Base-by-base conservation (phyloP, 306 rosid genomes). In the Arachis stenosperma region DNA sequence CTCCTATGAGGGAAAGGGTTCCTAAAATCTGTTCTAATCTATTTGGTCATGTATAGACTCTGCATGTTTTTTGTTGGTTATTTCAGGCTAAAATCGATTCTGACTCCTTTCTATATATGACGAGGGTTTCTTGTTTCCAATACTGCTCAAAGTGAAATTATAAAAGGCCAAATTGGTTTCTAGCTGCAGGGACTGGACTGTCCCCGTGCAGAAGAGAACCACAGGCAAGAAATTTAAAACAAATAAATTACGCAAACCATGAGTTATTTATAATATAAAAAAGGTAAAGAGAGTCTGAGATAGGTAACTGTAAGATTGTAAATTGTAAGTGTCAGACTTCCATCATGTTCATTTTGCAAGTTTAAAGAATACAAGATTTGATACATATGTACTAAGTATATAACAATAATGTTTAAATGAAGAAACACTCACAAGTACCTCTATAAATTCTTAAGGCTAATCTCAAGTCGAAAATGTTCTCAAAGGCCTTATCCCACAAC, bases 281-380 rank as follows among this genome's bases (percentile, higher is more conserved):
- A 8, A 33, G 14, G 14, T 1, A 46, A 10, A n/a, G 1, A 33
- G 37, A 60, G 5, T 48, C 57, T 12, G 64, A 6, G 40, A 1
- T 57, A 27, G 15, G 42, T 56, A 76, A 36, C 73, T 42, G 53
- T 70, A 57, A 42, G n/a, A 56, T 69, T 12, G 56, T 15, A 60
- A 61, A 70, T 51, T 47, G 44, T 33, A 15, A 54, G 68, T 56
- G 84, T 75, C 73, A 65, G 74, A 67, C 70, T 69, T 70, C 67
- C 78, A 62, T 76, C 70, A 65, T 88, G 81, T 75, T 84, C 73
- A 59, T 41, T 46, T 3, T 6, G 51, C 51, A 46, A 10, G 13
- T 46, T 81, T 73, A 88, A 90, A 83, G 84, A 90, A 86, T 90
- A 78, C 86, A 74, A 15, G 71, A 77, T 63, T 59, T 67, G 36